Conservation (phyloP, 768 basidiomycete genomes). For the Mycena capillaripes region DNA sequence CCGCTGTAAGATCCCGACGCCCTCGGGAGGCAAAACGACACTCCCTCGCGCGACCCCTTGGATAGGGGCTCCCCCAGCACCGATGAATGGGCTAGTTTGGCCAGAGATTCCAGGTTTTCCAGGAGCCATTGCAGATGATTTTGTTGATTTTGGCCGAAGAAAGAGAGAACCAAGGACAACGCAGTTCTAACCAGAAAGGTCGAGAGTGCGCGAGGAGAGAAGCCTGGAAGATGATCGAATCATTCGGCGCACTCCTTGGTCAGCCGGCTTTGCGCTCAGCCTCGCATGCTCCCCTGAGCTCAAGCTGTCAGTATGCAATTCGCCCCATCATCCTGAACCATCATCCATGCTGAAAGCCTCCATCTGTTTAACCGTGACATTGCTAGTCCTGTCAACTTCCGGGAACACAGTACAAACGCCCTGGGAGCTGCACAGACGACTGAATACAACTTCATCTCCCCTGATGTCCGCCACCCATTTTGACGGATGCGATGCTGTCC, state of each 20-base stretch:
- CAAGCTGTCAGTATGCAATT: no score
- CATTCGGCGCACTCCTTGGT: no score
- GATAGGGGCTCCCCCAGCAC: conserved; percentile 13
- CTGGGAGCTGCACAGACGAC: background rate
- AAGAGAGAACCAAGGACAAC: conserved; percentile 1
- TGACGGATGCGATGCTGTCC: background rate
- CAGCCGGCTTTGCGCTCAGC: no score
- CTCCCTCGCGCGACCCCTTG: background rate
- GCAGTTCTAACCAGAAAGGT: conserved; percentile 1
- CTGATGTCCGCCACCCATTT: background rate
- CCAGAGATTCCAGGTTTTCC: background rate
- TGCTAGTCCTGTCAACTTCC: no score
- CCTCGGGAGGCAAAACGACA: background rate
- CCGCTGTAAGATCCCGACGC: background rate
- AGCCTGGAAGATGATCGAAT: no score
- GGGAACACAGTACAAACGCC: background rate
- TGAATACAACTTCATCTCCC: background rate
- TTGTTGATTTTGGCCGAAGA: background rate
- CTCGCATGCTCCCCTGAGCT: no score
- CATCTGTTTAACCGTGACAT: no score
- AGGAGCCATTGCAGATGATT: background rate
- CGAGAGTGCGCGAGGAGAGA: no score
- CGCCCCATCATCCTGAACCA: background rate
- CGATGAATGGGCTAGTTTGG: background rate
- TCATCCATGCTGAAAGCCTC: no score